These are phyloP conservation scores for Umbelopsis sp. DNA, from an alignment of 192 early-diverging fungal genomes.

Conservation along the genomic window DNA sequence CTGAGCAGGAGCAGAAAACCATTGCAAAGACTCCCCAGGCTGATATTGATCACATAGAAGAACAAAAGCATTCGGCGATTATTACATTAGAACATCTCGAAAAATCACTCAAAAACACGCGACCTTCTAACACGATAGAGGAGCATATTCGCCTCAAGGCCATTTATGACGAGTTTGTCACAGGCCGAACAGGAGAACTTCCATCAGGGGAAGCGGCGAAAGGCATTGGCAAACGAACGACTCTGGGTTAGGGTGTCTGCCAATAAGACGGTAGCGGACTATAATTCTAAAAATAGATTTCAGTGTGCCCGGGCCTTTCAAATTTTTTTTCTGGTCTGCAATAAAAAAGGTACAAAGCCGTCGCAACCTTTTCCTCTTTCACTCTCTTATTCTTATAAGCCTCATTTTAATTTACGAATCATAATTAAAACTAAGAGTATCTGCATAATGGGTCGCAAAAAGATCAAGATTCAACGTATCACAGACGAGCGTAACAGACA, in stretches of 20 bases:
- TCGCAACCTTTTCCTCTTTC: slow-evolving; percentile 1
- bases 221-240: slow-evolving; percentile 44
- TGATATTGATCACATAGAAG: slow-evolving; percentile 23
- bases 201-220: slow-evolving; percentile 52
- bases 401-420: neutral
- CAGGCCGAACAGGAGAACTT: slow-evolving; percentile 62
- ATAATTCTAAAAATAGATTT: slow-evolving; percentile 17
- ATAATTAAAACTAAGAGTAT: neutral
- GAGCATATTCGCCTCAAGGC: slow-evolving; percentile 55
- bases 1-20: neutral
- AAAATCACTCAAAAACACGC: slow-evolving; percentile 57
- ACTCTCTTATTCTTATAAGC: neutral
- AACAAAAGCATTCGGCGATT: slow-evolving; percentile 31
- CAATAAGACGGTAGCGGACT: slow-evolving; percentile 1
- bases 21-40: neutral
- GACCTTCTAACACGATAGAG: slow-evolving; percentile 64
- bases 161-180: slow-evolving; percentile 64
- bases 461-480: slow-evolving; percentile 92
- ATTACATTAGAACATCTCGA: slow-evolving; percentile 55
- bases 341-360: slow-evolving; percentile 15
- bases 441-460: slow-evolving; percentile 84
- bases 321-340: neutral
- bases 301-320: slow-evolving; percentile 18
- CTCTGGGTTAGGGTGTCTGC: slow-evolving; percentile 30
- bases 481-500: slow-evolving; percentile 90